A percentile compares a stretch with the other conserved stretches of the same genome.
These are phyloP conservation scores for Citrus sinensis DNA, from an alignment of 345 rosid genomes.

Conservation along the genomic window DNA sequence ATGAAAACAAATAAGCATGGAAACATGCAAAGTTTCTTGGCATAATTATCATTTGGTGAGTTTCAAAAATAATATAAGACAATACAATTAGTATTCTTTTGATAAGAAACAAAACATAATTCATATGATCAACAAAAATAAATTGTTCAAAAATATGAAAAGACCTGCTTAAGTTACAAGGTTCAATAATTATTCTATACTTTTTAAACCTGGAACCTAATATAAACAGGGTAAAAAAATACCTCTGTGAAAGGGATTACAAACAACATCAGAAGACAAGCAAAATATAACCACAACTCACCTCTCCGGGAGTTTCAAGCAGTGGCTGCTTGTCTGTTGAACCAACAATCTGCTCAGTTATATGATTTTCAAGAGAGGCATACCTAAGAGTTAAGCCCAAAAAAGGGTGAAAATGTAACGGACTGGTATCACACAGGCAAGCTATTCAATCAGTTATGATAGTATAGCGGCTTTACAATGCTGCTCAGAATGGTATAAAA, in stretches of 20 bases:
- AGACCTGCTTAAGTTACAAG: not conserved
- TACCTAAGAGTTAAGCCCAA: conserved; percentile 39
- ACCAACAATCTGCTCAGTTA: conserved; percentile 59
- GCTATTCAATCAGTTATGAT: not conserved
- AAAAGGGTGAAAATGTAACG: not conserved
- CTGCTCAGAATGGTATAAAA: conserved; percentile 4
- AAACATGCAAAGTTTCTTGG: not conserved
- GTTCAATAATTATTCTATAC: not conserved
- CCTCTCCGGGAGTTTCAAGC: conserved; percentile 95
- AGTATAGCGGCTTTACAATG: not conserved
- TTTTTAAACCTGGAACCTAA: not conserved
- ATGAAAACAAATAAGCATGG: conserved; percentile 1
- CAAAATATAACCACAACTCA: conserved; percentile 17
- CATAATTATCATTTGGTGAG: not conserved
- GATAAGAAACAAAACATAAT: not conserved
- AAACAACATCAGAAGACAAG: not conserved
- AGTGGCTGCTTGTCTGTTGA: conserved; percentile 82
- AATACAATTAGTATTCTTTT: not conserved
- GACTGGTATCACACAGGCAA: no score
- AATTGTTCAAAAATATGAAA: not conserved
- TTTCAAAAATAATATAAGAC: not conserved
- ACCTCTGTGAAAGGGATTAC: not conserved
- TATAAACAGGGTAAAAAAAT: not conserved
- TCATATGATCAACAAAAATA: not conserved
- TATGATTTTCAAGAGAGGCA: conserved; percentile 43